Conservation (phyloP, 768 basidiomycete species). For the Suillus paluster region DNA sequence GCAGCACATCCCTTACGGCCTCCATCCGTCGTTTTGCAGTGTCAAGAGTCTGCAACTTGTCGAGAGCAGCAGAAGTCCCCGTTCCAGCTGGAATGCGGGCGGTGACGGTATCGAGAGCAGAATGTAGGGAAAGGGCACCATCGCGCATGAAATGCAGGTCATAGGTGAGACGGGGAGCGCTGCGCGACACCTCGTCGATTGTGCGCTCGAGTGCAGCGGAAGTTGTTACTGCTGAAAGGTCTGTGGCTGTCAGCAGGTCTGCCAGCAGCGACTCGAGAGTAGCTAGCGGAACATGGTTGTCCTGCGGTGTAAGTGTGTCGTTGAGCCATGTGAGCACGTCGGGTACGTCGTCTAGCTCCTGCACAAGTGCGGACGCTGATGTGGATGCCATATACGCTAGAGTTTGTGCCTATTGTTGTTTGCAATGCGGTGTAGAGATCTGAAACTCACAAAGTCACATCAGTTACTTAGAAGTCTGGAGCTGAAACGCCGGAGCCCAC, state of each 20-base stretch:
- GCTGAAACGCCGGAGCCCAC: background rate
- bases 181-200: constrained; percentile 91
- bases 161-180: constrained; percentile 89
- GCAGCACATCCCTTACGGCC: constrained; percentile 83
- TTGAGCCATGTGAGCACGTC: constrained; percentile 78
- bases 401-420: background rate
- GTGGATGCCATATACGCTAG: constrained; percentile 23
- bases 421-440: background rate
- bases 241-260: constrained; percentile 76
- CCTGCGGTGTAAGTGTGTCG: constrained; percentile 50
- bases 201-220: constrained; percentile 83
- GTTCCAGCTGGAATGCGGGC: constrained; percentile 31
- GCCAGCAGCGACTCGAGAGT: constrained; percentile 63
- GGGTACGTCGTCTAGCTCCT: constrained; percentile 61
- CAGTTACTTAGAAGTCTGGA: background rate
- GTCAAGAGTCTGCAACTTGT: constrained; percentile 81
- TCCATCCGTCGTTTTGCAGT: constrained; percentile 87
- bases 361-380: constrained; percentile 46
- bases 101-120: constrained; percentile 58
- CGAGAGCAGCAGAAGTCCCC: constrained; percentile 68
- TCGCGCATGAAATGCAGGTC: constrained; percentile 98
- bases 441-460: background rate
- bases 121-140: constrained; percentile 77
- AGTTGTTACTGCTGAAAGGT: constrained; percentile 88
- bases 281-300: constrained; percentile 36